These are phyloP conservation scores for Globisporangium cystogenes DNA, from an alignment of 352 stramenopile genomes.

Conservation along the genomic window DNA sequence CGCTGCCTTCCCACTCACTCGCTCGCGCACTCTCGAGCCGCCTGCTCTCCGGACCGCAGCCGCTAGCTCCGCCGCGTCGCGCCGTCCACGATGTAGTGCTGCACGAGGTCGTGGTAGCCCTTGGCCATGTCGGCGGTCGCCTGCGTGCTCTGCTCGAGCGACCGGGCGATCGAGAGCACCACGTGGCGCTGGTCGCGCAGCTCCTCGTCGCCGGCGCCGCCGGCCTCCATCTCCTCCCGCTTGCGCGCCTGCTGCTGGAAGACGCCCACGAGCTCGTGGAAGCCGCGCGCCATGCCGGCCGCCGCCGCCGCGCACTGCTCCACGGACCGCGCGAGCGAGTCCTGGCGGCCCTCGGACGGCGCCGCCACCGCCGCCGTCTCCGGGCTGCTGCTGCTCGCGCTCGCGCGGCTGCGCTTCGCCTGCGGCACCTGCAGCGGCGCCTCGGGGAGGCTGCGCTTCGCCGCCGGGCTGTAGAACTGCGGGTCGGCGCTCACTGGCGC, in stretches of 20 bases:
- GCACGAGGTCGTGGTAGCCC: conserved; percentile 34
- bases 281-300: conserved; percentile 33
- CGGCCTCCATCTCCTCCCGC: conserved; percentile 17
- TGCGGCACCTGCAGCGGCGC: too few species aligned
- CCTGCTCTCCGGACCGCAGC: background rate
- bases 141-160: conserved; percentile 39
- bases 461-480: background rate
- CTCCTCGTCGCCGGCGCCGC: conserved; percentile 1
- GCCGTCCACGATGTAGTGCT: conserved; percentile 19
- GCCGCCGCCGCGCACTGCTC: conserved; percentile 44
- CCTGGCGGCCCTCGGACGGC: background rate
- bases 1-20: too few species aligned
- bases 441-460: background rate
- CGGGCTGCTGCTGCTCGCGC: too few species aligned
- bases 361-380: too few species aligned
- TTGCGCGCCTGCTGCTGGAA: conserved; percentile 27
- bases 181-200: conserved; percentile 21
- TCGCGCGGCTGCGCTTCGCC: too few species aligned
- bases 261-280: conserved; percentile 32
- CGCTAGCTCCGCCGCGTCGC: conserved; percentile 1
- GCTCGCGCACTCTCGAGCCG: background rate
- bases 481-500: background rate
- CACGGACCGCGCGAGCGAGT: conserved; percentile 30
- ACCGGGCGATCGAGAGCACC: conserved; percentile 28
- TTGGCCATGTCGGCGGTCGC: conserved; percentile 36